Conservation (phyloP, 106 monocot genomes). For the Iris macrosiphon region DNA sequence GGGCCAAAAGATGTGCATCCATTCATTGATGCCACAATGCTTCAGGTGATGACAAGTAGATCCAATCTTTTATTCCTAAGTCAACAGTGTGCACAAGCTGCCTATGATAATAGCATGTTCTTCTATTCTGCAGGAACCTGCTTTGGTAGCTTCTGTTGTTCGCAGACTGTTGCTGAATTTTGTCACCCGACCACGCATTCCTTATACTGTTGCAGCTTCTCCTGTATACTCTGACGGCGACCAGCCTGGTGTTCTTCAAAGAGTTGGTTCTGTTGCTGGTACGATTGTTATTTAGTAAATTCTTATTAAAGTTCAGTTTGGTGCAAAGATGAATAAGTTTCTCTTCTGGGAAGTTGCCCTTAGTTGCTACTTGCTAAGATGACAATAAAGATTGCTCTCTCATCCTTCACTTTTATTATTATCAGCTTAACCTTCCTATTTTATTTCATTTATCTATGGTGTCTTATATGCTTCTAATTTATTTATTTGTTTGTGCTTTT, state of each 20-base stretch:
- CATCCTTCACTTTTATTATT: too few relatives aligned
- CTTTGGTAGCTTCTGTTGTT: constrained; percentile 62
- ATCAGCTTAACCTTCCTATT: not conserved
- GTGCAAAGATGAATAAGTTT: too few relatives aligned
- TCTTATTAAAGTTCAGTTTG: too few relatives aligned
- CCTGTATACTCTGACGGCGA: constrained; percentile 49
- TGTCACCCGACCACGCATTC: constrained; percentile 52
- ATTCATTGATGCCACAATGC: constrained; percentile 90
- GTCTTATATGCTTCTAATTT: constrained; percentile 1
- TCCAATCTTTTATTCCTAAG: not conserved
- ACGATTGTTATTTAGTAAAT: constrained; percentile 8
- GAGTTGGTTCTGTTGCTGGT: constrained; percentile 96
- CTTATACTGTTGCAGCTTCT: constrained; percentile 40
- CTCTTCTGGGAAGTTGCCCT: too few relatives aligned
- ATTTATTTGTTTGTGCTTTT: constrained; percentile 15
- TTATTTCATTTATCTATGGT: not conserved
- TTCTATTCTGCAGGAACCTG: constrained; percentile 50
- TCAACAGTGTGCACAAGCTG: not conserved
- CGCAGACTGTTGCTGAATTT: constrained; percentile 69
- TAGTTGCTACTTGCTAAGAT: too few relatives aligned
- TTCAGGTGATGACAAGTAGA: constrained; percentile 44
- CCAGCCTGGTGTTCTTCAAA: constrained; percentile 81
- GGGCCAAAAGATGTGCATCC: constrained; percentile 77
- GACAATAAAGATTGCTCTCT: too few relatives aligned
- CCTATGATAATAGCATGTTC: not conserved